These are phyloP conservation scores for Ceratorhiza oryzae-sativae DNA, from an alignment of 1,284 basidiomycete genomes.

Conservation along the genomic window DNA sequence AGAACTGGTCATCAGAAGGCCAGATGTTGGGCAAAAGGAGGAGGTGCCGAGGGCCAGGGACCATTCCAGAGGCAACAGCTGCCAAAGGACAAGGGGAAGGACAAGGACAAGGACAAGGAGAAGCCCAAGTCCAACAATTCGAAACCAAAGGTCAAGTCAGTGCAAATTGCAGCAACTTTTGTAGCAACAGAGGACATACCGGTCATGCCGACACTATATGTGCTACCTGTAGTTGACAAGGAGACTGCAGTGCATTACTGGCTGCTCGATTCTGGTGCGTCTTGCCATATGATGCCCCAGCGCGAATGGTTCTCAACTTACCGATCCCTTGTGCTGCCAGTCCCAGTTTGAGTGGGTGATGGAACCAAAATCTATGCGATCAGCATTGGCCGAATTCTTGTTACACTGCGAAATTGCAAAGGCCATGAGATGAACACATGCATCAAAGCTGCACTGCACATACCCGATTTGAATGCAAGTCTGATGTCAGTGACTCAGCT, in stretches of 20 bases:
- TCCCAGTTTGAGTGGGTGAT: conserved; percentile 12
- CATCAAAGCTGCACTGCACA: not conserved
- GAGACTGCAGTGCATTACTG: not conserved
- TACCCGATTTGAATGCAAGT: conserved; percentile 10
- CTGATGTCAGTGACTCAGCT: not conserved
- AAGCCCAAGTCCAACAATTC: not conserved
- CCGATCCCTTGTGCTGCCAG: not conserved
- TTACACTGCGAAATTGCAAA: not conserved
- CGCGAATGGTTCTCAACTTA: conserved; percentile 10
- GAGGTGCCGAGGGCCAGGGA: conserved; percentile 39
- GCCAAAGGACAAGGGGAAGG: too few relatives aligned
- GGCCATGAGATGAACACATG: not conserved
- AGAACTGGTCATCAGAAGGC: not conserved
- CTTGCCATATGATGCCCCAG: conserved; percentile 8
- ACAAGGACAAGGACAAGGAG: not conserved
- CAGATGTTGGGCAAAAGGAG: conserved; percentile 45
- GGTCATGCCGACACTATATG: not conserved
- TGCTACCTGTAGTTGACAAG: not conserved
- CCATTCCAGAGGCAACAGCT: not conserved
- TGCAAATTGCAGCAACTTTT: not conserved
- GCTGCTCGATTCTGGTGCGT: not conserved
- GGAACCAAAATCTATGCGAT: not conserved
- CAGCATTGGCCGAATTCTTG: not conserved
- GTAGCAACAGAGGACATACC: not conserved
- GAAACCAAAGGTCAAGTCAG: conserved; percentile 17